These are phyloP conservation scores for Wickerhamiella australiensis DNA, from an alignment of 805 yeast species.

Conservation along the genomic window DNA sequence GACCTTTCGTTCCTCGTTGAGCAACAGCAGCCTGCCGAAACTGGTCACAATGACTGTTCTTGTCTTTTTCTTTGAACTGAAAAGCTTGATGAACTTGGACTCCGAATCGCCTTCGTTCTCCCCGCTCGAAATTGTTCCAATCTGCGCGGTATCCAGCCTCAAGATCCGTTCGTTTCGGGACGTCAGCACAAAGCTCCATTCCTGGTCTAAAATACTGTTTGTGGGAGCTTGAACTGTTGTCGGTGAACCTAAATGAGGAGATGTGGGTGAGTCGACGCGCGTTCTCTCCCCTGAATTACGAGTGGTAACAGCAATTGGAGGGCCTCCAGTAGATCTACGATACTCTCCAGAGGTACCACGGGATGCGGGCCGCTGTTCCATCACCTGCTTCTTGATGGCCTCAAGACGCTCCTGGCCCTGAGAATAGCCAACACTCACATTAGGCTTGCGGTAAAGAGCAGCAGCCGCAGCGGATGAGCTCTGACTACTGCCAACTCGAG, in stretches of 20 bases:
- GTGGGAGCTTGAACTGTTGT: background rate
- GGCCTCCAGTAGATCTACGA: background rate
- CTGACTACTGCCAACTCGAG: background rate
- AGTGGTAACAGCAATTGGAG: background rate
- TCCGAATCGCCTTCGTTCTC: constrained; percentile 14
- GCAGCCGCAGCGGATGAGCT: constrained; percentile 16
- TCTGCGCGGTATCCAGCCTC: constrained; percentile 33
- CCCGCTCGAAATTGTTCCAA: constrained; percentile 19
- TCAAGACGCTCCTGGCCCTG: constrained; percentile 21
- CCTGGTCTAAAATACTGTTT: constrained; percentile 34
- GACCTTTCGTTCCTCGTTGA: constrained; percentile 26
- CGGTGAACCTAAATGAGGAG: background rate
- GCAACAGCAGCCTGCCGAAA: constrained; percentile 26
- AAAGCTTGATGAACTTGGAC: constrained; percentile 24
- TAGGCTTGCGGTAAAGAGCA: constrained; percentile 13
- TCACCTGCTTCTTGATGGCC: constrained; percentile 19
- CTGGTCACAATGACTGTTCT: constrained; percentile 29
- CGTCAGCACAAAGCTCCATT: constrained; percentile 35
- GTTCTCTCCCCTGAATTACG: background rate
- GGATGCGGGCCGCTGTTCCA: constrained; percentile 1
- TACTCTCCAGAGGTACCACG: background rate
- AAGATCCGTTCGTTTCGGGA: constrained; percentile 39
- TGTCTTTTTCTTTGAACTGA: constrained; percentile 21
- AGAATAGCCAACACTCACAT: constrained; percentile 17
- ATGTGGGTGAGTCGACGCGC: background rate